phyloP scores from a whole-genome alignment of 2,329 filamentous ascomycete species.

The Neonectria ditissima region DNA sequence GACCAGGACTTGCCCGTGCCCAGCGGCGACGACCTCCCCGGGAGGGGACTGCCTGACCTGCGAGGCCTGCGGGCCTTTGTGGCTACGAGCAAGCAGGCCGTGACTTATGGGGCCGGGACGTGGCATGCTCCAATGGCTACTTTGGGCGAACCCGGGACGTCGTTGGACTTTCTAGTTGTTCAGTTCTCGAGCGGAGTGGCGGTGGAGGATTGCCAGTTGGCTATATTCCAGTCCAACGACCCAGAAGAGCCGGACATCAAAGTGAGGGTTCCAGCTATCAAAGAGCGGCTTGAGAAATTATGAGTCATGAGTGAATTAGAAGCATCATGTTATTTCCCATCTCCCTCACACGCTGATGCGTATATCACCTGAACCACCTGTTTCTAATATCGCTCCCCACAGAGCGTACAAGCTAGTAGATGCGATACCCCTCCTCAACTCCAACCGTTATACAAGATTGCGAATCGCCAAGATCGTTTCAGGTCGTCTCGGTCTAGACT shows the following conservation, averaged over 20 bases:
- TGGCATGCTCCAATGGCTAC: slow-evolving; percentile 98
- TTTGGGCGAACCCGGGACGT: slow-evolving; percentile 67
- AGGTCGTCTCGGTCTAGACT: slow-evolving; percentile 1
- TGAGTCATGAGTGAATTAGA: slow-evolving; percentile 11
- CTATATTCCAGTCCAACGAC: slow-evolving; percentile 54
- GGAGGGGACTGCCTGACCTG: slow-evolving; percentile 79
- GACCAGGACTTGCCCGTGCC: slow-evolving; percentile 47
- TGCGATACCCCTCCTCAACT: neutral
- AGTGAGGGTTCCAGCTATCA: slow-evolving; percentile 48
- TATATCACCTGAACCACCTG: neutral
- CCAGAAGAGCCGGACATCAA: slow-evolving; percentile 56
- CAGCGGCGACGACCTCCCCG: slow-evolving; percentile 59
- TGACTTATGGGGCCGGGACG: slow-evolving; percentile 91
- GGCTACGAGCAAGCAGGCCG: slow-evolving; percentile 81
- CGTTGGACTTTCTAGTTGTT: slow-evolving; percentile 88
- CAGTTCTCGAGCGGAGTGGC: slow-evolving; percentile 89
- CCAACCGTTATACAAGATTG: too few species aligned
- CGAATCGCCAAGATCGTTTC: neutral
- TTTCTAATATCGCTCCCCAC: slow-evolving; percentile 3
- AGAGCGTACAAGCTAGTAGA: neutral
- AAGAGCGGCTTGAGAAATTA: slow-evolving; percentile 29
- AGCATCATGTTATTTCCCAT: neutral
- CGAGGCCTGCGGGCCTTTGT: slow-evolving; percentile 79
- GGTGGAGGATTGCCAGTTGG: slow-evolving; percentile 90
- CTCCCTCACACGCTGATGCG: neutral